Conservation (phyloP, 1,284 basidiomycete species). For the Fomitopsis betulina region DNA sequence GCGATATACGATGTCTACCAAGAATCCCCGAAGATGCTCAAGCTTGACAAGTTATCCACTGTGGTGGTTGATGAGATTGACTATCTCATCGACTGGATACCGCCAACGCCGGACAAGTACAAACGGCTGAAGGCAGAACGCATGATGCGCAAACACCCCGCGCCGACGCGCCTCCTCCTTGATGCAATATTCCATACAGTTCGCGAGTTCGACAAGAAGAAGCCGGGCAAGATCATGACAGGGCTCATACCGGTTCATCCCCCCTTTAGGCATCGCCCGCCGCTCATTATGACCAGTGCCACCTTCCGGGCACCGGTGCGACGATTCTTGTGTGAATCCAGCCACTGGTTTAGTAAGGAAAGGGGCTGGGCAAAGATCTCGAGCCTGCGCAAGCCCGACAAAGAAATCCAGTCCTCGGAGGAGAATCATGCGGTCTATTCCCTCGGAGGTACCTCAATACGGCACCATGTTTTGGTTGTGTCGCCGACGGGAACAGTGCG, state of each 20-base stretch:
- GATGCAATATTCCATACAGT: conserved; percentile 42
- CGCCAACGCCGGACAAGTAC: conserved; percentile 32
- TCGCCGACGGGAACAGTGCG: conserved; percentile 42
- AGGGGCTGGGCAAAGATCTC: conserved; percentile 41
- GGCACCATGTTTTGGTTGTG: conserved; percentile 62
- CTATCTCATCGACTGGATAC: conserved; percentile 51
- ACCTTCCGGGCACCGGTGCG: conserved; percentile 56
- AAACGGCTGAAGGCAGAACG: conserved; percentile 32
- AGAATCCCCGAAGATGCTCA: conserved; percentile 37
- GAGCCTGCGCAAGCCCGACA: conserved; percentile 16
- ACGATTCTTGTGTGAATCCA: conserved; percentile 45
- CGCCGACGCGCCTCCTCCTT: conserved; percentile 53
- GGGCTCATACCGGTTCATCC: too few relatives aligned
- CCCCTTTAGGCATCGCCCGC: conserved; percentile 31
- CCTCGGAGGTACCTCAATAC: conserved; percentile 32
- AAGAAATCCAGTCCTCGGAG: neutral
- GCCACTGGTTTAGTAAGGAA: conserved; percentile 48
- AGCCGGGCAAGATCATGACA: neutral
- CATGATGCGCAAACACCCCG: conserved; percentile 48
- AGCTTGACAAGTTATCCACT: conserved; percentile 42
- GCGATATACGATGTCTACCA: conserved; percentile 55
- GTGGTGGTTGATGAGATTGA: conserved; percentile 75
- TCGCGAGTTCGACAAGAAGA: neutral
- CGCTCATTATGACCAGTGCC: conserved; percentile 65
- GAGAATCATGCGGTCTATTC: conserved; percentile 16